Percentiles rank a stretch among this genome's conserved stretches.
Conservation (phyloP, 2,329 filamentous ascomycete genomes). For the Monilinia laxa region DNA sequence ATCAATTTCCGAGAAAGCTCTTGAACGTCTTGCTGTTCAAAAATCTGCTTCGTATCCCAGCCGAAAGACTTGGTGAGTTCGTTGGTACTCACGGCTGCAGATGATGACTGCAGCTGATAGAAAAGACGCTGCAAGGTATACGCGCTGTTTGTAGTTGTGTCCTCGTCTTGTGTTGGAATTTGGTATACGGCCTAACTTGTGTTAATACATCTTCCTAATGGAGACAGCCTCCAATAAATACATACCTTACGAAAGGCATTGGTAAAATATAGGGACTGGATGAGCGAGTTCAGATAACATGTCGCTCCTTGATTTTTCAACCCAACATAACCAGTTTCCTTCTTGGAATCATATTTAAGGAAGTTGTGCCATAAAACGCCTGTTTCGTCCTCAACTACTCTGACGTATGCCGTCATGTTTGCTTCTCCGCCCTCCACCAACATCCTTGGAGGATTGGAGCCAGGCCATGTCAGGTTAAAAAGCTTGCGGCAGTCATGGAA, state of each 20-base stretch:
- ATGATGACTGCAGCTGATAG: slow-evolving; percentile 88
- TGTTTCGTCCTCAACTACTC: slow-evolving; percentile 82
- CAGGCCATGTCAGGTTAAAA: slow-evolving; percentile 76
- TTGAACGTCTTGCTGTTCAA: slow-evolving; percentile 98
- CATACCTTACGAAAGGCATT: slow-evolving; percentile 88
- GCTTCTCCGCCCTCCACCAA: slow-evolving; percentile 74
- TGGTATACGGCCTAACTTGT: slow-evolving; percentile 78
- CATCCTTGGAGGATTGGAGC: slow-evolving; percentile 55
- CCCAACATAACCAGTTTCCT: slow-evolving; percentile 95
- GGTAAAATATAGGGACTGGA: slow-evolving; percentile 82
- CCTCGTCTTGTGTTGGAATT: slow-evolving; percentile 87
- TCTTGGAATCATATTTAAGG: slow-evolving; percentile 96
- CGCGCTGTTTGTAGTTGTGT: slow-evolving; percentile 80
- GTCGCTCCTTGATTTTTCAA: slow-evolving; percentile 95
- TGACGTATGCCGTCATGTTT: slow-evolving; percentile 80
- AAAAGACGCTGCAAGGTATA: slow-evolving; percentile 93
- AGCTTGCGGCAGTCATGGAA: slow-evolving; percentile 87
- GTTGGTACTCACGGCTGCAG: slow-evolving; percentile 79
- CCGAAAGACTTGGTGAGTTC: slow-evolving; percentile 96
- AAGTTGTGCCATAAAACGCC: slow-evolving; percentile 91
- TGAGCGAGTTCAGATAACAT: slow-evolving; percentile 80
- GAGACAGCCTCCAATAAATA: not conserved
- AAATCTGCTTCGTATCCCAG: slow-evolving; percentile 97
- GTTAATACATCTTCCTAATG: slow-evolving; percentile 24
- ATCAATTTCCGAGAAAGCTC: slow-evolving; percentile 95